A percentile compares a stretch with the other conserved stretches of the same genome.
Conservation (phyloP, 2,329 filamentous ascomycete species). For the Thelonectria rubi region DNA sequence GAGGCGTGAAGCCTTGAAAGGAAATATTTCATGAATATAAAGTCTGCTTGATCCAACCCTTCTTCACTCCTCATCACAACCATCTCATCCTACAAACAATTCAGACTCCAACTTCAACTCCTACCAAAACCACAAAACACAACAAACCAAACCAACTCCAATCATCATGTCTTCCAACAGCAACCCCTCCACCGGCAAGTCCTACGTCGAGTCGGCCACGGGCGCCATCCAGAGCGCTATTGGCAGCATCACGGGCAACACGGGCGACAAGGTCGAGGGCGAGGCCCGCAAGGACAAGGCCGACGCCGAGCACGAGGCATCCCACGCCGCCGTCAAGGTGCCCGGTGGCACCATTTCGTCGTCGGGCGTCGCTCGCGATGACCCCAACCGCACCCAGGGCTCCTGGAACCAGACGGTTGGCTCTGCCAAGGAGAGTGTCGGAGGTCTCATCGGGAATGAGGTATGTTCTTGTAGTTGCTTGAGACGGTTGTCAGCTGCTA, state of each 20-base stretch:
- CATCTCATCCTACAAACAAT: slow-evolving; percentile 18
- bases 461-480: slow-evolving; percentile 46
- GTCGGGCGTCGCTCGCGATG: slow-evolving; percentile 75
- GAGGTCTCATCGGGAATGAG: slow-evolving; percentile 79
- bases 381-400: slow-evolving; percentile 75
- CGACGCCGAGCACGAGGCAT: slow-evolving; percentile 74
- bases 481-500: not conserved
- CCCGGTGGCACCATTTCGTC: slow-evolving; percentile 76
- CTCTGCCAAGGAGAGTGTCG: slow-evolving; percentile 82
- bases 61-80: slow-evolving; percentile 14
- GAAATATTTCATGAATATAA: slow-evolving; percentile 34
- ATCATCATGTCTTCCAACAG: slow-evolving; percentile 45
- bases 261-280: slow-evolving; percentile 71
- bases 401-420: slow-evolving; percentile 92
- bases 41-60: slow-evolving; percentile 6
- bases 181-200: slow-evolving; percentile 77
- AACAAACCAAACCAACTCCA: slow-evolving; percentile 17
- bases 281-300: slow-evolving; percentile 72
- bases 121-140: slow-evolving; percentile 9
- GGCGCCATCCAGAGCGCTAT: slow-evolving; percentile 77
- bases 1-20: slow-evolving; percentile 11
- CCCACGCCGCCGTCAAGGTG: slow-evolving; percentile 78
- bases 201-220: slow-evolving; percentile 76
- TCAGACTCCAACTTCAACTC: not conserved
- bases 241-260: slow-evolving; percentile 77